Evolutionary conservation across 2,329 filamentous ascomycete genomes (phyloP), one percentile per base, ranked within the genome.

Genomic region (Colletotrichum incanum): DNA sequence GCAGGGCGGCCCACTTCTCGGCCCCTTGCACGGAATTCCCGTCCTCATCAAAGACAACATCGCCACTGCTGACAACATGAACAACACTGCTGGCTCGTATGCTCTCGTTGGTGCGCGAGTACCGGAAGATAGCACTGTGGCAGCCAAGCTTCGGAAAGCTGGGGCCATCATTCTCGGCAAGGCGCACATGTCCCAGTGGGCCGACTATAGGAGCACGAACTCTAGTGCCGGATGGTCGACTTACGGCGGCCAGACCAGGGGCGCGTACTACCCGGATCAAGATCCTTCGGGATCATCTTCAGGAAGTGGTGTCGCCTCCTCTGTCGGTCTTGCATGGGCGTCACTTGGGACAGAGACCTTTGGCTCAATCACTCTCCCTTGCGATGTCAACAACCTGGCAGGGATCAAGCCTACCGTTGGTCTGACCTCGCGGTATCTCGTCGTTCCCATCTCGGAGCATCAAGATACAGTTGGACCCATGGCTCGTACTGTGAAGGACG

Each of bases 371-470:
- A 77, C 93, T 5, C 85, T 84, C 12, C 92, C 92, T 0, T 77
- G 83, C 0, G 76, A 80, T 54, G 62, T 73, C 6, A 92, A 89
- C 81, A 92, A 91, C 68, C 78, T 93, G 5, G 91, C 93, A 0
- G 92, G 91, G 0, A 90, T 94, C 76, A 92, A 92, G 79, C 90
- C 92, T 0, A 92, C 91, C 0, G 88, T 93, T 3, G 92, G 92
- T 0, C 81, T 93, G 2, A 92, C 89, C 0, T 91, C 89, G 6
- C 84, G 90, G 28, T 80, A 87, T 71, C 83, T 92, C 5, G 91
- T 93, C 1, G 88, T 94, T 14, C 92, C 93, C 0, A 89, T 94
- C 5, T 89, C 86, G 2, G 80, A 86, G 41, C 87, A 90, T 75
- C 90, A 92, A 76, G 93, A 94, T 75, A 91, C 88, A 0, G 84